Base-by-base conservation (phyloP, 176 grass and related monocot genomes). In the Canna indica region DNA sequence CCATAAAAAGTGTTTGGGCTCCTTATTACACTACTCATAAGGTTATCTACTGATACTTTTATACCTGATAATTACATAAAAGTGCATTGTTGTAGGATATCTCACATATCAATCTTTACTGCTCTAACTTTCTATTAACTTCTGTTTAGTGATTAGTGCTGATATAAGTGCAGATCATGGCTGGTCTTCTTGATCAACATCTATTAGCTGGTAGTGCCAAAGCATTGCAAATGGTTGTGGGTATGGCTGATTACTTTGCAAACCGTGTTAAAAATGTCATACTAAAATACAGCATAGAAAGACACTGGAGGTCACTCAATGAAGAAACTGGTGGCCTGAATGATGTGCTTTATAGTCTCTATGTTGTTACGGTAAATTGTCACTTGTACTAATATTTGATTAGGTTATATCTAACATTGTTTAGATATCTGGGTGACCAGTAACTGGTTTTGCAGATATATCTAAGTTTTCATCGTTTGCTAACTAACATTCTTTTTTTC, bases 271-370 rank as follows among this genome's bases (percentile, higher is more conserved):
- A 82, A 44, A 87, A 47, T 71, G 86, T 93, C 16, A 73, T 97
- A 53, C 68, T 73, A 67, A 89, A 80, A 59, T 79, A 92, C 67
- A 97, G 48, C 66, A 85, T 92, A 74, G 94, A 97, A 82, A 82
- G 82, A 28, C 94, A 97, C 68, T 97, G 90, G 82, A 73, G 46
- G 3, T 92, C 89, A 22, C 89, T 97, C 32, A 97, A 97, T 72
- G 94, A 97, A 83, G 94, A 97, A 88, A 92, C 88, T 73, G 89
- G 89, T 5, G 94, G 94, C 25, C 92, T 97, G 88, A 97, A 97
- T 80, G 94, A 97, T 82, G 86, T 97, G 59, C 94, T 97, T 67
- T 97, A 97, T 75, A 84, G 82, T 62, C 86, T 97, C 41, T 92
- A 92, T 65, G 79, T 79, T 54, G 70, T 97, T 52, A 97, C 94